phyloP scores from a whole-genome alignment of 2,329 filamentous ascomycete genomes.

The Aspergillus sojae region DNA sequence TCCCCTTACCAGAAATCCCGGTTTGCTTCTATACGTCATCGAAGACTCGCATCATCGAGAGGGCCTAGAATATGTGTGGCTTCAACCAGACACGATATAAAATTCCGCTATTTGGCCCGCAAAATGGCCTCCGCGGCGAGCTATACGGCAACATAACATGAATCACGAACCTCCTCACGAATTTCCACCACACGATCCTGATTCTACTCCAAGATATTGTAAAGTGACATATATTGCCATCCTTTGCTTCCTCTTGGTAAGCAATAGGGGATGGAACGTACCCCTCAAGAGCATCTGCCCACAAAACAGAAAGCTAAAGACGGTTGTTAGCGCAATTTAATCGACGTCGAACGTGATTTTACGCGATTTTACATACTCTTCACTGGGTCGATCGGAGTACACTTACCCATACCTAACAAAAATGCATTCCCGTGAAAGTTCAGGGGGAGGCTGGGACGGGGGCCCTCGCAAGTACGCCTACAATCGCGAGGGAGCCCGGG shows the following conservation, averaged over 20 bases:
- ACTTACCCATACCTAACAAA: not conserved
- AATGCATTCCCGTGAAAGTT: not conserved
- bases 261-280: not conserved
- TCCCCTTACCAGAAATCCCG: not conserved
- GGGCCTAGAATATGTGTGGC: not conserved
- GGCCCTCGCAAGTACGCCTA: constrained; percentile 25
- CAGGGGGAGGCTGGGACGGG: constrained; percentile 1
- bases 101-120: not conserved
- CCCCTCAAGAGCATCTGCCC: not conserved
- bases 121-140: not conserved
- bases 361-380: not conserved
- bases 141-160: not conserved
- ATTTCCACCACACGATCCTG: not conserved
- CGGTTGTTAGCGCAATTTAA: not conserved
- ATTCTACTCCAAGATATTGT: not conserved
- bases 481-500: constrained; percentile 23
- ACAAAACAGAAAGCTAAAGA: not conserved
- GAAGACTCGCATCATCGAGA: not conserved
- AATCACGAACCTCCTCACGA: not conserved
- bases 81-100: not conserved
- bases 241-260: not conserved
- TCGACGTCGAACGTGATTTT: not conserved
- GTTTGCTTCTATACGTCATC: not conserved
- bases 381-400: not conserved
- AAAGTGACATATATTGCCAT: not conserved